Evolutionary conservation across 352 stramenopile species (phyloP), one percentile per base, ranked within the genome.

Genomic region (Phytophthora europaea): DNA sequence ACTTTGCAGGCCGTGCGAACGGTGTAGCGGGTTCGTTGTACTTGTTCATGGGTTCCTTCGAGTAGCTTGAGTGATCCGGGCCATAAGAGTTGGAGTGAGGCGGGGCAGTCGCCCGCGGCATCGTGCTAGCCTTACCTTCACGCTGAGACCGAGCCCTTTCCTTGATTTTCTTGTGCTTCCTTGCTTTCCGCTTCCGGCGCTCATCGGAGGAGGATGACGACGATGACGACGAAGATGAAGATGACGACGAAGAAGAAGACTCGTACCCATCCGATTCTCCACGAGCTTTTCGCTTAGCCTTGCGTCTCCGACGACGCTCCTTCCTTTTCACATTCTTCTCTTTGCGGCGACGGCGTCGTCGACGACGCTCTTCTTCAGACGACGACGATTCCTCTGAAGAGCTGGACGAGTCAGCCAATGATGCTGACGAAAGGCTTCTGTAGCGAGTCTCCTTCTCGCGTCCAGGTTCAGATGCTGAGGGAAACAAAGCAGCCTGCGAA

Each of bases 161-260:
- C 33, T 81, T 83, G 8, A 23, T 57, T 55, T 70, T 71, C 64
- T 82, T 82, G 40, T 60, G 53, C 34, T 80, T 85, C 48, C 73
- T 78, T 23, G 65, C 36, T 59, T 73, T 81, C n/a, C 64, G 64
- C 47, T 76, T 83, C 9, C 18, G 51, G 7, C 64, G 66, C 18
- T 79, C 75, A 38, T 85, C 75, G 2, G 75, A 67, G 6, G 78
- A 81, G 6, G 74, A 78, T 2, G 67, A 70, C 0, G 56, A 68
- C 7, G 67, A 70, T 1, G 55, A 67, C n/a, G 64, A 72, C 1
- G 50, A 76, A 6, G 18, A 28, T 2, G 66, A 74, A 0, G 65
- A 73, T 0, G 70, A 73, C 0, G 34, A 66, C 0, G 70, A 78
- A 4, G 70, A 78, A 1, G 70, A 78, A 15, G 65, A 77, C 9